phyloP scores from a whole-genome alignment of 2,329 filamentous ascomycete species.

The Clarireedia hainanense region DNA sequence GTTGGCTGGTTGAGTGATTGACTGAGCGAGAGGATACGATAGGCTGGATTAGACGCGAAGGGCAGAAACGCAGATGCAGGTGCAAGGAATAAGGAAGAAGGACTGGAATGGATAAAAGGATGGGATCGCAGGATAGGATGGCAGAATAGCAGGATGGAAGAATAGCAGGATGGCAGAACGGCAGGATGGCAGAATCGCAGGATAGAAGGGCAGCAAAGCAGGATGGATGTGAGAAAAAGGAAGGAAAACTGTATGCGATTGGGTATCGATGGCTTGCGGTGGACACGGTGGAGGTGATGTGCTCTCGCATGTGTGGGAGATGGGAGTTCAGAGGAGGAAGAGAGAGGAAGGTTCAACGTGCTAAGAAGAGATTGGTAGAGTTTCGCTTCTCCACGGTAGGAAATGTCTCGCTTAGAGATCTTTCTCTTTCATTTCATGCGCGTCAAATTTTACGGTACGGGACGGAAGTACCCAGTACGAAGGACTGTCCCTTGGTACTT shows the following conservation, averaged over 20 bases:
- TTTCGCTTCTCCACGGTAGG: neutral
- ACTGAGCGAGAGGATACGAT: neutral
- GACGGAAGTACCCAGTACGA: neutral
- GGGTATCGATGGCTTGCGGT: too few species aligned
- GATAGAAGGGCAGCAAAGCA: too few species aligned
- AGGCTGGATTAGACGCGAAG: neutral
- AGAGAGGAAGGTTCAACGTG: neutral
- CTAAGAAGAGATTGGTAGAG: conserved; percentile 4
- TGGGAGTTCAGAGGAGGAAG: too few species aligned
- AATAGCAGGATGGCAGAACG: too few species aligned
- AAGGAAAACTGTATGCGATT: too few species aligned
- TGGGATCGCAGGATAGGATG: too few species aligned
- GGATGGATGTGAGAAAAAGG: too few species aligned
- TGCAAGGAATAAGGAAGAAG: neutral
- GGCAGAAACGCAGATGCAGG: neutral
- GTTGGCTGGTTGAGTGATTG: neutral
- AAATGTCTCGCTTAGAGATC: neutral
- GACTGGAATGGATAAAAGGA: too few species aligned
- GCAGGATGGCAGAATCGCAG: too few species aligned
- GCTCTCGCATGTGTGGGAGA: neutral
- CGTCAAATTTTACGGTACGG: neutral
- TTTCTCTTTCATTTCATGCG: neutral
- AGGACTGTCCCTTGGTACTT: neutral
- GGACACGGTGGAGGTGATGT: neutral
- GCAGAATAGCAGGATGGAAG: too few species aligned